Evolutionary conservation across 2,329 filamentous ascomycete species (phyloP).

Genomic region (Calonectria pteridis): DNA sequence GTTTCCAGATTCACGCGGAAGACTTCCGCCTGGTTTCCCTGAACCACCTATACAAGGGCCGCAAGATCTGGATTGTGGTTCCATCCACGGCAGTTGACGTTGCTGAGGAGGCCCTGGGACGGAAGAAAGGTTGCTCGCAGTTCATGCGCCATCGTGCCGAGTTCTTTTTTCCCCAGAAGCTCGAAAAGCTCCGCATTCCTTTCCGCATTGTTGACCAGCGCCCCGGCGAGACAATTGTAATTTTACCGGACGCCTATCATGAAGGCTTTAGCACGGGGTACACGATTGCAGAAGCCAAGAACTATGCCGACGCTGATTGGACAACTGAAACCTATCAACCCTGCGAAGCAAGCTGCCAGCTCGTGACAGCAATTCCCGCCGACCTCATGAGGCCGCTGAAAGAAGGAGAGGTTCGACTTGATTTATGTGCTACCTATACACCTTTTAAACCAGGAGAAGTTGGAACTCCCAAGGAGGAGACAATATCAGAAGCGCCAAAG

Average conservation of each 20-base stretch:
- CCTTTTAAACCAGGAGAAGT: background rate
- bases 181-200: slow-evolving; percentile 53
- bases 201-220: slow-evolving; percentile 54
- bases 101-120: slow-evolving; percentile 50
- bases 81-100: slow-evolving; percentile 52
- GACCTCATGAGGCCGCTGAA: slow-evolving; percentile 48
- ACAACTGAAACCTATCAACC: slow-evolving; percentile 51
- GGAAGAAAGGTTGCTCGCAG: slow-evolving; percentile 51
- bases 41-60: slow-evolving; percentile 55
- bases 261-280: slow-evolving; percentile 58
- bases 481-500: slow-evolving; percentile 29
- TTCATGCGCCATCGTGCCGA: slow-evolving; percentile 57
- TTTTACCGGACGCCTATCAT: slow-evolving; percentile 55
- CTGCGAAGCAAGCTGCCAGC: slow-evolving; percentile 49
- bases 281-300: slow-evolving; percentile 56
- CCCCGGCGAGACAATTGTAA: slow-evolving; percentile 55
- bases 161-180: slow-evolving; percentile 56
- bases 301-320: slow-evolving; percentile 54
- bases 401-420: slow-evolving; percentile 49
- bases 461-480: slow-evolving; percentile 14
- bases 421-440: slow-evolving; percentile 49
- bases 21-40: slow-evolving; percentile 54
- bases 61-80: slow-evolving; percentile 56
- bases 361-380: slow-evolving; percentile 53
- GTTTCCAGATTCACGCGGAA: slow-evolving; percentile 56